Base-by-base conservation (phyloP, 441 rosid species). In the Populus tomentosa region DNA sequence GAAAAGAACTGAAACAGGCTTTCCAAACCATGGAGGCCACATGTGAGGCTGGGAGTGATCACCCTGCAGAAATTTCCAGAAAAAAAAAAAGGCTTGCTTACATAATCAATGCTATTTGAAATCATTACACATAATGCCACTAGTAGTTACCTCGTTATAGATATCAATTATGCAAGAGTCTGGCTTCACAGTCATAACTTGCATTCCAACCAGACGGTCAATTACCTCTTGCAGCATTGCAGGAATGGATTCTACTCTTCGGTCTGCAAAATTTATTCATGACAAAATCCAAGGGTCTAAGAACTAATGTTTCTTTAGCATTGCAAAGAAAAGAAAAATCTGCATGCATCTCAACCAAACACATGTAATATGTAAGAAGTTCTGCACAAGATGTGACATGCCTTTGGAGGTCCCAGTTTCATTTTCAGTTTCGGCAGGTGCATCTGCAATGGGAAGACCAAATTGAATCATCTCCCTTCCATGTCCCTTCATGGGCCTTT, bases 391-490 rank as follows among this genome's bases (percentile, higher is more conserved):
- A 14, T 5, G 62, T 72, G 78, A 82, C 89, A 73, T 90, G 85
- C 95, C 94, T 91, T 89, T 91, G 63, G 85, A 84, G 73, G 80
- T 81, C 70, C 84, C 92, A 4, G 80, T 70, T 21, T 78, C 66
- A 80, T 42, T 85, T 65, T 91, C 96, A 74, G 86, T 94, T 82
- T 94, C 98, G 30, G 84, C 82, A 42, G 93, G 95, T 73, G 82
- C 83, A 83, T 94, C 95, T 3, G 85, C 91, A 72, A 94, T 87
- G 21, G 97, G 98, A 63, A 90, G 85, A 75, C 99, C 99, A 38
- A 96, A 79, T 66, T 96, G 99, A 84, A 96, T 92, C 88, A 87
- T 90, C 92, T 92, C 98, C 59, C 98, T 90, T 59, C 99, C 99
- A 80, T 85, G 98, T 77, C 98, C 99, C 85, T 85, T 92, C 83